Evolutionary conservation across 2,329 filamentous ascomycete species (phyloP), one percentile per base, ranked within the genome.

Genomic region (Trichoderma arundinaceum): DNA sequence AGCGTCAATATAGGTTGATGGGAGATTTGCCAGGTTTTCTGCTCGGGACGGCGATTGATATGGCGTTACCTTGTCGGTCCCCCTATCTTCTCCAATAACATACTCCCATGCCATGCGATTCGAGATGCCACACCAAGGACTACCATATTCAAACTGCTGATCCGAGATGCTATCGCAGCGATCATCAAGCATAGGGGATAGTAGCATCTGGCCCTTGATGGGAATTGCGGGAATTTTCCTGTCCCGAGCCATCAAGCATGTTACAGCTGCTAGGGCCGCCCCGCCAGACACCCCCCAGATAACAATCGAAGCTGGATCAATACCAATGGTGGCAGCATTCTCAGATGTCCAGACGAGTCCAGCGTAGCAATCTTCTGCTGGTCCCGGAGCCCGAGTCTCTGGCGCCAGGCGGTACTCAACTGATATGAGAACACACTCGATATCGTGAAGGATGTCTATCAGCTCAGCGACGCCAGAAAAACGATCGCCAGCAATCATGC

Each of bases 371-470:
- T 72, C 69, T 8, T 72, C 68, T 15, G 66, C 67, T 15, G 69
- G 64, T 0, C 59, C 67, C 0, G 71, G 70, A 7, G 67, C 69
- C 9, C 64, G 69, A 17, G 67, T 68, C 64, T 73, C 71, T 1
- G 72, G 72, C 5, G 70, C 69, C 7, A 71, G 70, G 39, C 72
- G 71, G 56, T 71, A 70, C 63, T 72, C 70, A 41, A 72, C 69
- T 0, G 68, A 70, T 33, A 73, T 60, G n/a, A 72, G 56, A 1
- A 69, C 63, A 48, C 68, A 69, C 10, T 69, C 66, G 10, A 71
- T 67, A 35, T 17, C 68, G 13, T 64, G 38, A 12, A 71, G 48
- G 32, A 69, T 44, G 43, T 66, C 61, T 39, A 70, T 15, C 2
- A 68, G 22, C 60, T 69, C 62, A 2, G 51, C 41, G 7, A 70